Evolutionary conservation across 2,329 filamentous ascomycete genomes (phyloP).

Genomic region (Clonostachys rhizophaga): DNA sequence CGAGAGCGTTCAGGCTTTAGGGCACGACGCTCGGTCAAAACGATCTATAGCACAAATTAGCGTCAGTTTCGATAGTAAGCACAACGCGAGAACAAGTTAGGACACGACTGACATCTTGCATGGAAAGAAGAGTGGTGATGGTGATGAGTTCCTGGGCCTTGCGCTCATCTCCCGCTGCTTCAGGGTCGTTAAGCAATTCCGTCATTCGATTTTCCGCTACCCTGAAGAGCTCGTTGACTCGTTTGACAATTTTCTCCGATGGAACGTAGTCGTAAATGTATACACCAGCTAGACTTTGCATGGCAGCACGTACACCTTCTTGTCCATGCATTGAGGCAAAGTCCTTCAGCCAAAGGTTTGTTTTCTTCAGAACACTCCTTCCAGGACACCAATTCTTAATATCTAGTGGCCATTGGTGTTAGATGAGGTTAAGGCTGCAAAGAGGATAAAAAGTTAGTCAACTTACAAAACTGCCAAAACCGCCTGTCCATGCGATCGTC

Average conservation of each 20-base stretch:
- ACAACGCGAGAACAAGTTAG: background rate
- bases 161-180: conserved; percentile 1
- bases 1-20: conserved; percentile 22
- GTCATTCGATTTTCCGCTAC: conserved; percentile 21
- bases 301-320: conserved; percentile 25
- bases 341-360: conserved; percentile 32
- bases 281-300: conserved; percentile 31
- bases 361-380: conserved; percentile 26
- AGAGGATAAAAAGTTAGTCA: background rate
- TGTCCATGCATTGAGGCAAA: conserved; percentile 30
- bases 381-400: conserved; percentile 33
- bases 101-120: conserved; percentile 27
- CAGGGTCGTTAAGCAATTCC: conserved; percentile 15
- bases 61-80: background rate
- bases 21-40: conserved; percentile 27
- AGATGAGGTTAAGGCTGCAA: background rate
- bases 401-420: conserved; percentile 14
- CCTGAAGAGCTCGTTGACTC: conserved; percentile 24
- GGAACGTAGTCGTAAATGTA: conserved; percentile 35
- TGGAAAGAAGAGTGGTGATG: conserved; percentile 27
- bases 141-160: conserved; percentile 26
- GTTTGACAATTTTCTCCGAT: conserved; percentile 17
- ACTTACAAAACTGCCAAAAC: conserved; percentile 28
- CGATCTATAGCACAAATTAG: conserved; percentile 14
- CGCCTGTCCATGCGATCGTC: conserved; percentile 19